Evolutionary conservation across 2,329 filamentous ascomycete species (phyloP).

Genomic region (Blastomyces silverae): DNA sequence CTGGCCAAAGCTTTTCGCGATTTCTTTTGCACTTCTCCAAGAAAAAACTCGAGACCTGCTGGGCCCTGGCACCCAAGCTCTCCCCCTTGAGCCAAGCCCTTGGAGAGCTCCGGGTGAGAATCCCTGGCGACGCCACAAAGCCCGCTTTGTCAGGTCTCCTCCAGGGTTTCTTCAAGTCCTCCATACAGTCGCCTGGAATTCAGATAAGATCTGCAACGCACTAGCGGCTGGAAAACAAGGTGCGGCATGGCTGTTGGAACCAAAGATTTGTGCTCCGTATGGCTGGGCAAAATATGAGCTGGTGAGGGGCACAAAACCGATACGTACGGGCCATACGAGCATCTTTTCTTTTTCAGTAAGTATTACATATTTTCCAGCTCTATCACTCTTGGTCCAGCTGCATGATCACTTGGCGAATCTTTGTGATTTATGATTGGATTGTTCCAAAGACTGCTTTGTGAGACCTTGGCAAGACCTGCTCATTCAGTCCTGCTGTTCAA

Average conservation of each 20-base stretch:
- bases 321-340: background rate
- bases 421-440: background rate
- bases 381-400: background rate
- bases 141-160: background rate
- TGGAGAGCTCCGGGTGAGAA: background rate
- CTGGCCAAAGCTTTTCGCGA: background rate
- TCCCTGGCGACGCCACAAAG: background rate
- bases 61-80: background rate
- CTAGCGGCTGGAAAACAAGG: background rate
- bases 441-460: background rate
- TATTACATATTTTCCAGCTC: background rate
- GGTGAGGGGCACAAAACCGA: background rate
- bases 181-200: background rate
- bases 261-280: background rate
- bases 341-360: background rate
- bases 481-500: background rate
- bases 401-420: background rate
- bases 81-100: background rate
- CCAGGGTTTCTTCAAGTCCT: background rate
- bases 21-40: background rate
- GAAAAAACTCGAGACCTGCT: no score
- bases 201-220: constrained; percentile 4
- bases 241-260: background rate
- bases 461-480: background rate
- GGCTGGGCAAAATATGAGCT: background rate